phyloP scores from a whole-genome alignment of 73 alveolate genomes.

The Paramecium primaurelia region DNA sequence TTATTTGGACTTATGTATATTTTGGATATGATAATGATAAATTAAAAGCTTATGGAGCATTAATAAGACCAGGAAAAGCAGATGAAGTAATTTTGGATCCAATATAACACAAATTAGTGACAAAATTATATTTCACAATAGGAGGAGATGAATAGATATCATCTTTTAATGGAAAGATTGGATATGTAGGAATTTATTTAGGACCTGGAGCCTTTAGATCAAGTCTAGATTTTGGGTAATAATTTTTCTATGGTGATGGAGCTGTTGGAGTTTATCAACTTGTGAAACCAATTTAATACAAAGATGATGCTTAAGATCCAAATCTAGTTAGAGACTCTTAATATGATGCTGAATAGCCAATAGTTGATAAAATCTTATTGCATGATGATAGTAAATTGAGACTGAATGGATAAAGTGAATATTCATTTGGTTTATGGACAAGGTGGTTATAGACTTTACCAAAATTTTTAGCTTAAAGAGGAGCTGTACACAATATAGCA shows the following conservation, averaged over 20 bases:
- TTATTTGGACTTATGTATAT: conserved; percentile 17
- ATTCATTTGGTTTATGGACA: conserved; percentile 26
- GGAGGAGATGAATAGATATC: conserved; percentile 42
- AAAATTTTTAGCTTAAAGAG: background rate
- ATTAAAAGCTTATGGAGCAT: conserved; percentile 36
- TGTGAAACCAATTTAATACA: background rate
- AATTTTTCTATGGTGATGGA: conserved; percentile 38
- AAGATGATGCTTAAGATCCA: background rate
- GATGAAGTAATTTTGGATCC: background rate
- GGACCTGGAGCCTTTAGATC: conserved; percentile 32
- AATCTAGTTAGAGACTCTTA: background rate
- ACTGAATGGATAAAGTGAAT: background rate
- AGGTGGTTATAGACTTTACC: conserved; percentile 11
- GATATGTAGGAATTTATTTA: conserved; percentile 37
- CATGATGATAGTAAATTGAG: background rate
- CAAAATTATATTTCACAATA: background rate
- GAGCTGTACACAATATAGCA: conserved; percentile 8
- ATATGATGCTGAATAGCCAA: background rate
- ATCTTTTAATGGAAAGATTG: conserved; percentile 37
- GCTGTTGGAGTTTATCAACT: background rate
- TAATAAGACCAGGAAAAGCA: conserved; percentile 28
- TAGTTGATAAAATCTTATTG: conserved; percentile 9
- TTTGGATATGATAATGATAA: conserved; percentile 30
- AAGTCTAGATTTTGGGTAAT: background rate
- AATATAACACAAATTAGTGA: conserved; percentile 10